Conservation (phyloP, 2,329 filamentous ascomycete species). For the Pyrenophora teres region DNA sequence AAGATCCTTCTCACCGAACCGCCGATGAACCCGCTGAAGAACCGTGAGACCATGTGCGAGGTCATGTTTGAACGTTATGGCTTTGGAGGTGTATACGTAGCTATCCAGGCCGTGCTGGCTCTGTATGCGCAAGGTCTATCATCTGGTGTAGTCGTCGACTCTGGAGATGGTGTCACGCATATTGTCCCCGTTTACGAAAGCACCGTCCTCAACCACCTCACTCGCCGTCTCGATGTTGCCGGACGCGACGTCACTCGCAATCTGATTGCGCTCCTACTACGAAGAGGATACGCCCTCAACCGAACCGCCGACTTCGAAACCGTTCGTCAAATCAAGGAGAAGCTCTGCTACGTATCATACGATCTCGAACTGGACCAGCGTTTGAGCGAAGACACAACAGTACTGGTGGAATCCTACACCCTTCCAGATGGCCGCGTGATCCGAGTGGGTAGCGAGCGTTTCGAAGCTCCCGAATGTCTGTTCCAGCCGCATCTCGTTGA, state of each 20-base stretch:
- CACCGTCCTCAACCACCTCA: constrained; percentile 96
- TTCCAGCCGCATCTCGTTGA: constrained; percentile 99
- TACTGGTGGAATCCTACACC: constrained; percentile 96
- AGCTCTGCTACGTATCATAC: constrained; percentile 99
- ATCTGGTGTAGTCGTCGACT: constrained; percentile 96
- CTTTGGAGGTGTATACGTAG: constrained; percentile 96
- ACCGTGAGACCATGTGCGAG: constrained; percentile 97
- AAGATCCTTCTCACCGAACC: constrained; percentile 98
- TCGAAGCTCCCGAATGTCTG: constrained; percentile 96
- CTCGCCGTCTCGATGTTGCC: constrained; percentile 89
- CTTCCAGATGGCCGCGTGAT: constrained; percentile 96
- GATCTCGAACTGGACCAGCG: constrained; percentile 95
- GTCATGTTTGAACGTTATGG: constrained; percentile 98
- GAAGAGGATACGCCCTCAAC: constrained; percentile 95
- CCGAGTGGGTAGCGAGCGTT: constrained; percentile 92
- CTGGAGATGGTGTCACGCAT: constrained; percentile 96
- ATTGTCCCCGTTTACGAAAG: constrained; percentile 99
- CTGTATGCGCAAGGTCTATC: constrained; percentile 89
- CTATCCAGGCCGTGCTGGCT: constrained; percentile 94
- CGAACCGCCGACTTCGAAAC: constrained; percentile 98
- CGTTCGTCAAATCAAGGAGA: constrained; percentile 98
- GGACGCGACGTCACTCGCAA: constrained; percentile 98
- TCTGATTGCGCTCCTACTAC: constrained; percentile 89
- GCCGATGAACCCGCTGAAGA: constrained; percentile 96
- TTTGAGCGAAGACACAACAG: constrained; percentile 95